These are phyloP conservation scores for Solanum rostratum DNA, from an alignment of 257 asterid species.

Conservation along the genomic window DNA sequence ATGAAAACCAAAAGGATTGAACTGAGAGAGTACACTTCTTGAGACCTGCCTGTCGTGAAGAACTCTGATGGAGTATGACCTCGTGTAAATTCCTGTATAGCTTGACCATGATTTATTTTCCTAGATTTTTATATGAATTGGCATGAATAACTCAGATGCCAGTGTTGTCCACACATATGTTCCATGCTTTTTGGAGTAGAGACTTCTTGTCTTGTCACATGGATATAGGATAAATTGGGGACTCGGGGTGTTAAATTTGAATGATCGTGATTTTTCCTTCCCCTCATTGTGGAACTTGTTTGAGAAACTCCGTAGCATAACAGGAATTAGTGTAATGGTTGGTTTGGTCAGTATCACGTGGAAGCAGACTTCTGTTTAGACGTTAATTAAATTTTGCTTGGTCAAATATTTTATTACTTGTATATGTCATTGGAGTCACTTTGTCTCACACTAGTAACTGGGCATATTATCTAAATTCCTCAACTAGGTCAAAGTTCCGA, in stretches of 20 bases:
- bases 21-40: not conserved
- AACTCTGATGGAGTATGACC: not conserved
- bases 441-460: not conserved
- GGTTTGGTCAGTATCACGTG: not conserved
- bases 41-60: not conserved
- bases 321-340: not conserved
- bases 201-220: not conserved
- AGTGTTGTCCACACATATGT: not conserved
- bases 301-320: not conserved
- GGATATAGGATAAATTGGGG: not conserved
- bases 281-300: not conserved
- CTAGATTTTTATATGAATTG: not conserved
- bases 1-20: not conserved
- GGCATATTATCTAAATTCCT: slow-evolving; percentile 3
- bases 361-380: not conserved
- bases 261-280: not conserved
- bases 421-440: not conserved
- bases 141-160: not conserved
- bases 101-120: not conserved
- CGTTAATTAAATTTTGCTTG: not conserved
- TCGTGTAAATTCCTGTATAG: not conserved
- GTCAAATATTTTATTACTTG: not conserved
- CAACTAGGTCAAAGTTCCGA: slow-evolving; percentile 79
- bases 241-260: not conserved
- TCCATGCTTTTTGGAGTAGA: not conserved